Evolutionary conservation across 1,284 basidiomycete genomes (phyloP), one percentile per base, ranked within the genome.

Genomic region (Cutaneotrichosporon cavernicola): DNA sequence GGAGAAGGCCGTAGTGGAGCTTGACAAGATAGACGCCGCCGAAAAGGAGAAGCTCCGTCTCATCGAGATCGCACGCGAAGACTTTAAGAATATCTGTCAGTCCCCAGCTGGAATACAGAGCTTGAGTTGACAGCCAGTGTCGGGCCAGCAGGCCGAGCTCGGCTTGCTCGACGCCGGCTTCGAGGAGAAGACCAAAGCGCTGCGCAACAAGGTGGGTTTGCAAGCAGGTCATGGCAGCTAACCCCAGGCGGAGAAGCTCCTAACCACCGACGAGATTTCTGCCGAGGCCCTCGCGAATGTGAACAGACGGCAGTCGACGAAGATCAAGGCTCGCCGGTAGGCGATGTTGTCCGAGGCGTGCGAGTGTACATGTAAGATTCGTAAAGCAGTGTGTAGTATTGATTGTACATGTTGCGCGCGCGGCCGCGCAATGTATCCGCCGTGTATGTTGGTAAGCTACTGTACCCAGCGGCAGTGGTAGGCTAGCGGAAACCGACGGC

Each of bases 11-110:
- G 14, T 10, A 56, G 62, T 18, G 51, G 58, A 16, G 47, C 14
- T 57, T 3, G 46, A n/a, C 14, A 49, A 65, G 58, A 65, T 70
- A 22, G 53, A 59, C 9, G 36, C 22, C 14, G 63, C 58, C 1
- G 40, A 60, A 7, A 40, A 58, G 51, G 56, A 55, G 21, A 66
- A 61, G 51, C 18, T 18, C 7, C 50, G 55, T 0, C 13, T 70
- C 1, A 34, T 69, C 6, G 52, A 38, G 14, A 30, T 62, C 10
- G 66, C 66, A 1, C 58, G 58, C 6, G 62, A 63, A 26, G 70
- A 65, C 22, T 58, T 66, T n/a, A 47, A 63, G 1, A 34, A 56
- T 3, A 62, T 65, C 9, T 30, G 69, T 72, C 21, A 64, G 70
- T 62, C 8, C 5, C 7, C 8, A n/a, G 18, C 18, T 9, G 43